Conservation (phyloP, 208 protist species). For the Strigomonas culicis region DNA sequence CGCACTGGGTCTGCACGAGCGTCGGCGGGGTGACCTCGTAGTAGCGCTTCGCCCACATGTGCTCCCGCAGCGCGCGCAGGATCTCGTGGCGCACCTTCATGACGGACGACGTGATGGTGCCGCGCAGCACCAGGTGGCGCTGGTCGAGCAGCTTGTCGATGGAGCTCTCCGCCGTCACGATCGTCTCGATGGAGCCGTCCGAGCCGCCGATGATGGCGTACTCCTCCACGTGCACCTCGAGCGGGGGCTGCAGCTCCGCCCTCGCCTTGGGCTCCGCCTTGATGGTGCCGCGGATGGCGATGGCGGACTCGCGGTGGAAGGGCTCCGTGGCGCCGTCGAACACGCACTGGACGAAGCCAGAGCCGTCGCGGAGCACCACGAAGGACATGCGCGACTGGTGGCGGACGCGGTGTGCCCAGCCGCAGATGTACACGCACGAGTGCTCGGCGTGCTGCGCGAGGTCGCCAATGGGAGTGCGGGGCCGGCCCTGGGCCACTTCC, state of each 20-base stretch:
- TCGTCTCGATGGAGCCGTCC: constrained; percentile 82
- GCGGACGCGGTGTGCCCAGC: constrained; percentile 96
- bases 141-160: constrained; percentile 93
- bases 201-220: constrained; percentile 84
- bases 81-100: constrained; percentile 91
- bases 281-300: constrained; percentile 78
- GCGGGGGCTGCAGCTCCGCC: constrained; percentile 65
- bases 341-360: constrained; percentile 95
- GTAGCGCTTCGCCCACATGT: constrained; percentile 90
- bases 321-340: constrained; percentile 76
- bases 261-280: constrained; percentile 80
- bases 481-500: constrained; percentile 37
- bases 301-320: constrained; percentile 85
- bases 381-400: constrained; percentile 96
- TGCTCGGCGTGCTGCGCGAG: constrained; percentile 44
- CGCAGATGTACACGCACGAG: constrained; percentile 78
- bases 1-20: constrained; percentile 97
- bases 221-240: constrained; percentile 87
- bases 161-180: constrained; percentile 90
- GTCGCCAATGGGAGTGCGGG: constrained; percentile 42
- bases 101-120: constrained; percentile 83
- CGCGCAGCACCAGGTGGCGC: constrained; percentile 95
- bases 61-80: constrained; percentile 93
- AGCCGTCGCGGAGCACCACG: constrained; percentile 95
- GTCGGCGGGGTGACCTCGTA: constrained; percentile 97